These are phyloP conservation scores for Sphaerulina musiva DNA, from an alignment of 2,329 filamentous ascomycete species.

Conservation along the genomic window DNA sequence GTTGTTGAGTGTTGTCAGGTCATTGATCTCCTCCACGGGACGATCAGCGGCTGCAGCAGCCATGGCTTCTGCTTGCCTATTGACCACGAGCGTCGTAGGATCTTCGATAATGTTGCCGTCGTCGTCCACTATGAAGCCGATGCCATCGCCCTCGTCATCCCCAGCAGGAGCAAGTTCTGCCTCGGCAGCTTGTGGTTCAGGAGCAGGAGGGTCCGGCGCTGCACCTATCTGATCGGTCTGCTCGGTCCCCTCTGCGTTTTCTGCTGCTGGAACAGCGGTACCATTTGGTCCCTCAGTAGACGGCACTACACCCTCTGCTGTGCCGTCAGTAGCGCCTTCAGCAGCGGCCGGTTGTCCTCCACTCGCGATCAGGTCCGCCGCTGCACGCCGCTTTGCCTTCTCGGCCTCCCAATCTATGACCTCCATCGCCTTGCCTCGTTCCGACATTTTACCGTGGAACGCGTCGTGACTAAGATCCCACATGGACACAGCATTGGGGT, in stretches of 20 bases:
- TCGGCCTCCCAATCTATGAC: constrained; percentile 56
- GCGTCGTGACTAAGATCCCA: constrained; percentile 61
- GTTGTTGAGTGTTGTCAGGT: constrained; percentile 66
- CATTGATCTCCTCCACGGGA: constrained; percentile 61
- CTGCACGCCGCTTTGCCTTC: constrained; percentile 35
- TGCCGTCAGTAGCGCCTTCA: not conserved
- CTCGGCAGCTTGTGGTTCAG: not conserved
- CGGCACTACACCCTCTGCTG: constrained; percentile 14
- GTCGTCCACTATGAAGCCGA: constrained; percentile 50
- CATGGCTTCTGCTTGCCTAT: constrained; percentile 58
- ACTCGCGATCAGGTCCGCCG: constrained; percentile 30
- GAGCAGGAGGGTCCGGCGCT: not conserved
- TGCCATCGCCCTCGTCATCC: constrained; percentile 10
- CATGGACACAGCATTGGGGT: constrained; percentile 63
- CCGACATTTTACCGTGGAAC: constrained; percentile 60
- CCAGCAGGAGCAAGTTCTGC: not conserved
- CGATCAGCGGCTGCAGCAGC: constrained; percentile 40
- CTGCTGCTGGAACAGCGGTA: constrained; percentile 5
- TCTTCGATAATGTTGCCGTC: constrained; percentile 69
- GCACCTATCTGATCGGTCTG: not conserved
- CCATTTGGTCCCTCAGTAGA: constrained; percentile 21
- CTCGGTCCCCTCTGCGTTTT: constrained; percentile 5
- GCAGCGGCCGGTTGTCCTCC: constrained; percentile 10
- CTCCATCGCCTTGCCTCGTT: constrained; percentile 65
- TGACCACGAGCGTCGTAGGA: constrained; percentile 59